Evolutionary conservation across 768 basidiomycete genomes (phyloP), one percentile per base, ranked within the genome.

Genomic region (Kwoniella pini): DNA sequence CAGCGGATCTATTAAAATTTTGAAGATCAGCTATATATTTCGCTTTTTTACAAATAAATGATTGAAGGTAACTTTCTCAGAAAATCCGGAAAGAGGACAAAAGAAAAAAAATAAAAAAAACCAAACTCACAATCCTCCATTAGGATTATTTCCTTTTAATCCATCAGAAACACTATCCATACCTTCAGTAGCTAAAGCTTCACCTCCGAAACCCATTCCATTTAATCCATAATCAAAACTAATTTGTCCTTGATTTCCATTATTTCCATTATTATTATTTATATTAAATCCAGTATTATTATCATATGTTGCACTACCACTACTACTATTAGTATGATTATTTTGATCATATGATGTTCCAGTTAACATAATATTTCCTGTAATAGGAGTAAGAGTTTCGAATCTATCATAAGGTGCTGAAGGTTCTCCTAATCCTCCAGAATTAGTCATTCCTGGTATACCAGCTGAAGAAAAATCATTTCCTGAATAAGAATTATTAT

Each of bases 151-250:
- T 13, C 61, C 63, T 30, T 62, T 64, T 49, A 73, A 42, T 17
- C 71, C 71, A 60, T 70, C 69, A 30, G 69, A 68, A 10, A 73
- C 71, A 22, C 38, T 70, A 54, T 73, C 71, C 71, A 73, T 73
- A 30, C 71, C 71, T 50, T 69, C 70, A 17, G 55, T 57, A 30
- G 68, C 68, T 19, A 72, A 60, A 19, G 57, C 63, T 28, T 72
- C 70, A 1, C 70, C 70, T 24, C 67, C 70, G 36, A 60, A 72
- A 24, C 70, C 70, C 54, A 40, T 49, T 17, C 52, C 50, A 27
- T 53, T 57, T 36, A 54, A 45, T 12, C 59, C 62, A 58, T 62
- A 70, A 60, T 70, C 69, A 44, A 68, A 70, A 40, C 57, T 54
- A 17, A 53, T 49, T 11, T 49, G 33, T 6, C 21, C 22, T 13